Evolutionary conservation across 139 green algal species (phyloP).

Genomic region (Chlamydomonas sp.): DNA sequence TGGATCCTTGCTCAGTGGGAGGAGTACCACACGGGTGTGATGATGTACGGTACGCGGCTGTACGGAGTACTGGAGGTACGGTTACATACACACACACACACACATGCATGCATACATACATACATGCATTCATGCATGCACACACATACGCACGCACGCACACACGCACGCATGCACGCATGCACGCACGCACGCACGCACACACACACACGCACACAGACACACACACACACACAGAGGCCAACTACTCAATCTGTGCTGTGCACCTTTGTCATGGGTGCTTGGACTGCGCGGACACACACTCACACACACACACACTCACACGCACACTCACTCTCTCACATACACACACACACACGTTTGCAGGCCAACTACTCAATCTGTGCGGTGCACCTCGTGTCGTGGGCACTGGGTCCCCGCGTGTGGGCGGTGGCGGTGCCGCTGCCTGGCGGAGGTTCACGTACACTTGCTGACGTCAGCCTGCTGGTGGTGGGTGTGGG

Average conservation of each 20-base stretch:
- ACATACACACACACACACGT: too few relatives aligned
- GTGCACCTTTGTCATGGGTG: slow-evolving; percentile 8
- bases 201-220: too few relatives aligned
- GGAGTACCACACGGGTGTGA: slow-evolving; percentile 79
- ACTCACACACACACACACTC: too few relatives aligned
- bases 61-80: slow-evolving; percentile 74
- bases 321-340: too few relatives aligned
- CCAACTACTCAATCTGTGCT: slow-evolving; percentile 22
- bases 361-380: slow-evolving; percentile 28
- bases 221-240: too few relatives aligned
- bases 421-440: not conserved
- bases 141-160: too few relatives aligned
- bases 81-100: not conserved
- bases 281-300: too few relatives aligned
- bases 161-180: slow-evolving; percentile 8
- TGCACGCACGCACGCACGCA: too few relatives aligned
- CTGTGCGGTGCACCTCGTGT: slow-evolving; percentile 9
- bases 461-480: slow-evolving; percentile 12
- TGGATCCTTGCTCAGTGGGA: slow-evolving; percentile 86
- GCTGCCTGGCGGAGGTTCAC: not conserved
- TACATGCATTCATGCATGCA: too few relatives aligned
- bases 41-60: slow-evolving; percentile 76
- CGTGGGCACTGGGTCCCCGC: not conserved
- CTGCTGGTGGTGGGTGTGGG: slow-evolving; percentile 12
- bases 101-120: too few relatives aligned